Conservation (phyloP, 208 protist species). For the Wallacemonas collosoma region DNA sequence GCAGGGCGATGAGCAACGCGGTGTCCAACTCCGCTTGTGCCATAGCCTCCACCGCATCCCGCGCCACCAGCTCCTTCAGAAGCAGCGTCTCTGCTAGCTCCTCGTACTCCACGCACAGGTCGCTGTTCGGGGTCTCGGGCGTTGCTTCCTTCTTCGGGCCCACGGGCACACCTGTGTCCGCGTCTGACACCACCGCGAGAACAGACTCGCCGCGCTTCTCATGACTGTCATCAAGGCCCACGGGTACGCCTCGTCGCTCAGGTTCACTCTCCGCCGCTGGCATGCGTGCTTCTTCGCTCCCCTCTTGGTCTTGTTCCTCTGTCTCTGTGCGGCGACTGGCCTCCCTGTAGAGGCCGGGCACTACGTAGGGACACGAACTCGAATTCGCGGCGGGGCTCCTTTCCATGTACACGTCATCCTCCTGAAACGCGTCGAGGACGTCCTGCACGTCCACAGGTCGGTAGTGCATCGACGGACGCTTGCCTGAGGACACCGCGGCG, state of each 20-base stretch:
- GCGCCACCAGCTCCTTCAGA: constrained; percentile 10
- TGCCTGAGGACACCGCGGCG: background rate
- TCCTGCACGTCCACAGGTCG: constrained; percentile 3
- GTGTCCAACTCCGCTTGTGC: constrained; percentile 5
- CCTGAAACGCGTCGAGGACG: background rate
- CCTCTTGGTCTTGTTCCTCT: too few species aligned
- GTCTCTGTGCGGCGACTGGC: too few species aligned
- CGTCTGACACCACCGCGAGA: background rate
- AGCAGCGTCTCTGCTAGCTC: background rate
- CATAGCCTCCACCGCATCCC: constrained; percentile 8
- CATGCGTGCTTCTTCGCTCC: too few species aligned
- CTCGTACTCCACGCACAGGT: background rate
- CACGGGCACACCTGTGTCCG: background rate
- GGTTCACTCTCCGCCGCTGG: too few species aligned
- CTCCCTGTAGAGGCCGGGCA: too few species aligned
- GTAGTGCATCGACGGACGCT: constrained; percentile 13
- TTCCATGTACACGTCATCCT: background rate
- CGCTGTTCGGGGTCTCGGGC: background rate
- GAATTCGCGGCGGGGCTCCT: background rate
- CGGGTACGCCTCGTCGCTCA: too few species aligned
- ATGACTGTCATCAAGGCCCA: background rate
- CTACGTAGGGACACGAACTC: background rate
- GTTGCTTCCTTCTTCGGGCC: background rate
- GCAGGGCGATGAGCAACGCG: background rate
- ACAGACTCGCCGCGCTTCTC: background rate